These are phyloP conservation scores for Stipa capillata DNA, from an alignment of 176 grass and related monocot genomes.

Conservation along the genomic window DNA sequence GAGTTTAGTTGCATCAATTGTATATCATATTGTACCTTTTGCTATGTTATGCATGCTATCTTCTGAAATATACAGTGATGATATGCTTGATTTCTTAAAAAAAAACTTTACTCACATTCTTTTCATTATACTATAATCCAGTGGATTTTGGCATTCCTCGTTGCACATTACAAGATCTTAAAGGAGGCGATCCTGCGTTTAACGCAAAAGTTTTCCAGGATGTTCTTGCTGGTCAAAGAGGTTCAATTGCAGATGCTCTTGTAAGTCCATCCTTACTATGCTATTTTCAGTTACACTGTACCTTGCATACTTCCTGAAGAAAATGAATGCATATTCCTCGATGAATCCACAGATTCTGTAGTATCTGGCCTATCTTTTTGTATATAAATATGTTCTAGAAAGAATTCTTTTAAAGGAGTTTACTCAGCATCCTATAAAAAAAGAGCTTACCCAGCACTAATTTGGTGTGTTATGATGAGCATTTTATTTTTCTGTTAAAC, in stretches of 20 bases:
- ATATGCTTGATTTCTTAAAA: too few species aligned
- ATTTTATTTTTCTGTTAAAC: background rate
- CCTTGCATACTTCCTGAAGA: background rate
- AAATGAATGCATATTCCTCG: background rate
- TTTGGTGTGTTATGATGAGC: background rate
- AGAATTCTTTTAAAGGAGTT: background rate
- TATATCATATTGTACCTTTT: background rate
- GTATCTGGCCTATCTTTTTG: background rate
- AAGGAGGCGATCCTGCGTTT: constrained; percentile 71
- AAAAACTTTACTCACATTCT: background rate
- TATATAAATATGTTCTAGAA: background rate
- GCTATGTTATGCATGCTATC: background rate
- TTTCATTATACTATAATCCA: constrained; percentile 26
- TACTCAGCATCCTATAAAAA: background rate
- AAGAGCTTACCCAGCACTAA: background rate
- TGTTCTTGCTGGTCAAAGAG: constrained; percentile 86
- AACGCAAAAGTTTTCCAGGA: constrained; percentile 81
- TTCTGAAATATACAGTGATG: background rate
- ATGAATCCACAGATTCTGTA: background rate
- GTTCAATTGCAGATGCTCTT: constrained; percentile 86
- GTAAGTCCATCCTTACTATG: constrained; percentile 37
- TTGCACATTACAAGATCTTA: constrained; percentile 70
- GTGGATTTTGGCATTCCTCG: constrained; percentile 97
- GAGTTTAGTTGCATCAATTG: background rate
- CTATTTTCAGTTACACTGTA: background rate